A percentile compares a stretch with the other conserved stretches of the same genome.
Evolutionary conservation across 768 basidiomycete species (phyloP).

Genomic region (Rhizopogon sp.): DNA sequence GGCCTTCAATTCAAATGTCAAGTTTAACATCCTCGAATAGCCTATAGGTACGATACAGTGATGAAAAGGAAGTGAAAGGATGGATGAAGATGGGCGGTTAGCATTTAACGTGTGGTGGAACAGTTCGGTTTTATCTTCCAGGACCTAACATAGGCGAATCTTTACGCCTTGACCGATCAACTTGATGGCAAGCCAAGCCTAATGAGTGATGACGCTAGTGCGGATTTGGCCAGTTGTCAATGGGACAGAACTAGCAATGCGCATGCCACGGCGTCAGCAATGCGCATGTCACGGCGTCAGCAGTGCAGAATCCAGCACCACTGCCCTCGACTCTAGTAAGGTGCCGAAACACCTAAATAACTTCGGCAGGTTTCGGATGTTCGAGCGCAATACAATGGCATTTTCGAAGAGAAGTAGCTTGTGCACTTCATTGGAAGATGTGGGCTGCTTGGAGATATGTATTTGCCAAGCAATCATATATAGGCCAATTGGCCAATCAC

Average conservation of each 20-base stretch:
- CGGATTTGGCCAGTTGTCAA: background rate
- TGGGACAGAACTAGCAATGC: background rate
- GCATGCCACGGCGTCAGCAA: background rate
- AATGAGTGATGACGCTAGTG: background rate
- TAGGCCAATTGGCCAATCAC: too few relatives aligned
- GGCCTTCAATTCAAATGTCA: slow-evolving; percentile 9
- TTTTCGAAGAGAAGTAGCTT: too few relatives aligned
- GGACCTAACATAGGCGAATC: background rate
- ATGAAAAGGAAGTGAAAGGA: background rate
- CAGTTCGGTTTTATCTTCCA: background rate
- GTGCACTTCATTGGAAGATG: too few relatives aligned
- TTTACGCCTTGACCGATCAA: background rate
- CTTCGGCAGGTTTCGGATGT: too few relatives aligned
- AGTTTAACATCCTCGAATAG: slow-evolving; percentile 9
- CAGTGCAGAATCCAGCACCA: too few relatives aligned
- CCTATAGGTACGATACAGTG: background rate
- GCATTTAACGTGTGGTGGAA: background rate
- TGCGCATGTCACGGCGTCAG: background rate
- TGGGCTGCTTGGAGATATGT: too few relatives aligned
- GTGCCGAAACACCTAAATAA: too few relatives aligned
- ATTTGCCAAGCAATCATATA: too few relatives aligned
- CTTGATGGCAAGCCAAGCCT: background rate
- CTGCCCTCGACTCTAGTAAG: too few relatives aligned
- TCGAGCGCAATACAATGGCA: too few relatives aligned
- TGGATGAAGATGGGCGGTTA: background rate